phyloP scores from a whole-genome alignment of 2,329 filamentous ascomycete genomes.

The Tolypocladium cylindrosporum region DNA sequence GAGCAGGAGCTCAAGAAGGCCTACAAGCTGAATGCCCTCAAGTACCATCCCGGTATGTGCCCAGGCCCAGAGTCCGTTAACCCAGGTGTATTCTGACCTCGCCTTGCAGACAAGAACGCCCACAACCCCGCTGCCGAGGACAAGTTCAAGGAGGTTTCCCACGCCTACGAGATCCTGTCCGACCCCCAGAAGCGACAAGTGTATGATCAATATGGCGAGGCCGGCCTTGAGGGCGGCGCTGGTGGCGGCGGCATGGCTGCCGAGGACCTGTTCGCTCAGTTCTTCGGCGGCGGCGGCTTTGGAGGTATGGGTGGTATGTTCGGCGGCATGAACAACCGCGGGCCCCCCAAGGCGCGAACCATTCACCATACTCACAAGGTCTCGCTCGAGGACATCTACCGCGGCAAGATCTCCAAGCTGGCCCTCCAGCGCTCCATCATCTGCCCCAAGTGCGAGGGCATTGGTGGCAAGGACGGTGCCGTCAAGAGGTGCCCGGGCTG shows the following conservation, averaged over 20 bases:
- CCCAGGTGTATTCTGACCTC: conserved; percentile 4
- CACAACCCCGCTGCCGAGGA: conserved; percentile 88
- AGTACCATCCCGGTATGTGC: conserved; percentile 71
- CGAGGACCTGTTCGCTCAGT: conserved; percentile 92
- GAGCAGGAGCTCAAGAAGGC: conserved; percentile 86
- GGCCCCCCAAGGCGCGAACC: conserved; percentile 80
- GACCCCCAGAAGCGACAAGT: conserved; percentile 83
- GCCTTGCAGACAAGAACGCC: conserved; percentile 75
- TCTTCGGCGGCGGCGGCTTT: conserved; percentile 74
- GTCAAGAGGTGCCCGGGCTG: conserved; percentile 87
- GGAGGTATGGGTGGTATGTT: conserved; percentile 63
- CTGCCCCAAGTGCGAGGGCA: conserved; percentile 86
- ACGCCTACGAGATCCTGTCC: conserved; percentile 90
- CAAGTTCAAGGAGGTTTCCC: conserved; percentile 96
- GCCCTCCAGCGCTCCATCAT: conserved; percentile 96
- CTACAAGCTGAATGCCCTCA: conserved; percentile 75
- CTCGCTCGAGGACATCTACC: conserved; percentile 94
- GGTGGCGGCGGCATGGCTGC: conserved; percentile 80
- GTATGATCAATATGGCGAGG: conserved; percentile 97
- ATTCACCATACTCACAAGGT: conserved; percentile 99
- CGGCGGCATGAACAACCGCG: conserved; percentile 66
- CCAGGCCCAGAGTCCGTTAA: not conserved
- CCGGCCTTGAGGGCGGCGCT: conserved; percentile 82
- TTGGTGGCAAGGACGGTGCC: conserved; percentile 95
- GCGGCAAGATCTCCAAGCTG: conserved; percentile 94